A percentile compares a stretch with the other conserved stretches of the same genome.
phyloP scores from a whole-genome alignment of 2,329 filamentous ascomycete genomes.

The Neonectria magnoliae region DNA sequence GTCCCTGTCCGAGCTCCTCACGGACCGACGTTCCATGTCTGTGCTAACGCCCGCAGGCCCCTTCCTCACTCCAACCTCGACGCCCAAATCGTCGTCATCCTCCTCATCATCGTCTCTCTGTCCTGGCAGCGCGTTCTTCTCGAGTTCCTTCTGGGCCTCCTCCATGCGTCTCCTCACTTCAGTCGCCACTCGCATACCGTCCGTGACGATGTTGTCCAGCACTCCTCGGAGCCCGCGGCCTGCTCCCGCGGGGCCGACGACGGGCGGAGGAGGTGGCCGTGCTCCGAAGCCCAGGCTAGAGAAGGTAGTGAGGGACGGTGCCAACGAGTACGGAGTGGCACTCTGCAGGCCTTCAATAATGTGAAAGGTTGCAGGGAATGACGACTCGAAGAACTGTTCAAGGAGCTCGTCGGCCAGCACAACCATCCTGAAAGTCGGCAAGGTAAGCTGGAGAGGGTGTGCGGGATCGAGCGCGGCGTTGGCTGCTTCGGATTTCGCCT shows the following conservation, averaged over 20 bases:
- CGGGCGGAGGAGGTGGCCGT: slow-evolving; percentile 51
- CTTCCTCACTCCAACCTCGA: slow-evolving; percentile 54
- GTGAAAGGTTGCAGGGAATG: slow-evolving; percentile 92
- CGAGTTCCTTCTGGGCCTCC: slow-evolving; percentile 90
- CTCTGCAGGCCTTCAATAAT: slow-evolving; percentile 72
- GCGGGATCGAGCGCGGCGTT: slow-evolving; percentile 93
- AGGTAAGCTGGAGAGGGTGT: slow-evolving; percentile 92
- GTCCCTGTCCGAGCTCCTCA: slow-evolving; percentile 74
- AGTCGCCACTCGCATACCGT: slow-evolving; percentile 94
- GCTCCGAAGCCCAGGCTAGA: slow-evolving; percentile 72
- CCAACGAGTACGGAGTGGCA: slow-evolving; percentile 43
- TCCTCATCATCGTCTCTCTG: slow-evolving; percentile 77
- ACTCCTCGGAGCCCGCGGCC: slow-evolving; percentile 87
- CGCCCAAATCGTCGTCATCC: slow-evolving; percentile 66
- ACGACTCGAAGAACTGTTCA: slow-evolving; percentile 97
- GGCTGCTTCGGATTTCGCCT: slow-evolving; percentile 77
- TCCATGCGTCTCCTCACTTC: slow-evolving; percentile 95
- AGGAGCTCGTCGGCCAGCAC: slow-evolving; percentile 94
- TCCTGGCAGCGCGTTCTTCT: slow-evolving; percentile 78
- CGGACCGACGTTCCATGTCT: slow-evolving; percentile 70
- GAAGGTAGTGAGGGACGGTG: slow-evolving; percentile 84
- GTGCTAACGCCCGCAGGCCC: slow-evolving; percentile 52
- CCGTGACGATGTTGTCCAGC: slow-evolving; percentile 95
- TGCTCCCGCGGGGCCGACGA: slow-evolving; percentile 55
- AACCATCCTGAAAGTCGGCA: slow-evolving; percentile 98